These are phyloP conservation scores for Lactarius indigo DNA, from an alignment of 768 basidiomycete genomes.

Conservation along the genomic window DNA sequence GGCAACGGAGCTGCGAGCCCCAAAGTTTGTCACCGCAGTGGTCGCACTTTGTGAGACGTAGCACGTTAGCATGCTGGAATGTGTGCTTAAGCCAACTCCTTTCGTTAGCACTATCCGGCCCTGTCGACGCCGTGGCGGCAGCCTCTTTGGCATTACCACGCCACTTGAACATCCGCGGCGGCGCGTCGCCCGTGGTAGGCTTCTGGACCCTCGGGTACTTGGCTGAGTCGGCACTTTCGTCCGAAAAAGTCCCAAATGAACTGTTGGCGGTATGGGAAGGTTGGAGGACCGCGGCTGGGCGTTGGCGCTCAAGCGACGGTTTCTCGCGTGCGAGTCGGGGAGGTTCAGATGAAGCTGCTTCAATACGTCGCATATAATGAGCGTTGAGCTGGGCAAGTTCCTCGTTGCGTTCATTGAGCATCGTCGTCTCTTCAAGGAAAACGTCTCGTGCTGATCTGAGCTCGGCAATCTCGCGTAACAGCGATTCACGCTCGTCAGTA, in stretches of 20 bases:
- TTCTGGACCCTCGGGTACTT: conserved; percentile 40
- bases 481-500: conserved; percentile 72
- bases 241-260: conserved; percentile 33
- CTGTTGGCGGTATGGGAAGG: conserved; percentile 15
- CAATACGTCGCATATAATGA: conserved; percentile 77
- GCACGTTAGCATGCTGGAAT: conserved; percentile 85
- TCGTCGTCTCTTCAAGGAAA: conserved; percentile 88
- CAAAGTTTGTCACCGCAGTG: conserved; percentile 98
- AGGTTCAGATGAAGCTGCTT: conserved; percentile 33
- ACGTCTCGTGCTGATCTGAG: conserved; percentile 82
- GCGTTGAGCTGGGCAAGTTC: conserved; percentile 86
- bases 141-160: conserved; percentile 70
- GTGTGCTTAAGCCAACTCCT: conserved; percentile 54
- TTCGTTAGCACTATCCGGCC: conserved; percentile 28
- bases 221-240: conserved; percentile 44
- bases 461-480: conserved; percentile 80
- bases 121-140: conserved; percentile 37
- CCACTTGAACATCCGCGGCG: conserved; percentile 43
- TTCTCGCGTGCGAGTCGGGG: background rate
- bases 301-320: conserved; percentile 15
- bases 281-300: background rate
- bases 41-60: conserved; percentile 90
- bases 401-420: conserved; percentile 87
- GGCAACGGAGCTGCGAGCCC: conserved; percentile 92
- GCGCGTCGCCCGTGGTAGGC: conserved; percentile 39